Base-by-base conservation (phyloP, 805 yeast genomes). In the Lachancea fermentati region DNA sequence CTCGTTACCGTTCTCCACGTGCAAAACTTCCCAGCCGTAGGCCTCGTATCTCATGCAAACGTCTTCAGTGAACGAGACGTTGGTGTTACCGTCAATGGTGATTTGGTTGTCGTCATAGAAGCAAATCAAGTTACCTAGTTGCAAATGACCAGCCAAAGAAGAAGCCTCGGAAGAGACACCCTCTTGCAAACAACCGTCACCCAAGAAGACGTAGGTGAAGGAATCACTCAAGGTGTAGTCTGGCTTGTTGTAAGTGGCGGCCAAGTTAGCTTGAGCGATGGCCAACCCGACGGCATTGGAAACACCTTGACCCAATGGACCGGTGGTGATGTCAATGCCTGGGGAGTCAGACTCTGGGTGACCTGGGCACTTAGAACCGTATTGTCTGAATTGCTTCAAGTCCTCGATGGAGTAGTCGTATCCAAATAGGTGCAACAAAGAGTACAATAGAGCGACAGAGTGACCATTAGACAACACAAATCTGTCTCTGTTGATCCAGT, bases 221-320 rank as follows among this genome's bases (percentile, higher is more conserved):
- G 78, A 76, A 71, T 86, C 85, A 42, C 89, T 75, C 43, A 91
- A 55, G 34, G 75, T 68, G 68, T 66, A 77, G 59, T 74, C 83
- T 55, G 95, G 94, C 74, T 85, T 86, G 82, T 89, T 88, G 78
- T 81, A 91, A 52, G 82, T 81, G 51, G 96, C 96, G 55, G 94
- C 96, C 46, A 85, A 70, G 68, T 87, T 89, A 52, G 81, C 79
- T 71, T 87, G 95, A 46, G 96, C 98, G 59, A 91, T 77, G 43
- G 98, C 97, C 52, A 91, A 64, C 72, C 98, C 98, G 57, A 91
- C 95, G 41, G 97, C 97, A 65, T 87, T 89, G 57, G 83, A 75
- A 57, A 91, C 77, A 81, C 98, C 98, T 72, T 91, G 98, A 65
- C 98, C 98, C 58, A 91, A 78, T 43, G 98, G 97, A 67, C 98